Evolutionary conservation across 176 grass and related monocot species (phyloP).

Genomic region (Oryza punctata): DNA sequence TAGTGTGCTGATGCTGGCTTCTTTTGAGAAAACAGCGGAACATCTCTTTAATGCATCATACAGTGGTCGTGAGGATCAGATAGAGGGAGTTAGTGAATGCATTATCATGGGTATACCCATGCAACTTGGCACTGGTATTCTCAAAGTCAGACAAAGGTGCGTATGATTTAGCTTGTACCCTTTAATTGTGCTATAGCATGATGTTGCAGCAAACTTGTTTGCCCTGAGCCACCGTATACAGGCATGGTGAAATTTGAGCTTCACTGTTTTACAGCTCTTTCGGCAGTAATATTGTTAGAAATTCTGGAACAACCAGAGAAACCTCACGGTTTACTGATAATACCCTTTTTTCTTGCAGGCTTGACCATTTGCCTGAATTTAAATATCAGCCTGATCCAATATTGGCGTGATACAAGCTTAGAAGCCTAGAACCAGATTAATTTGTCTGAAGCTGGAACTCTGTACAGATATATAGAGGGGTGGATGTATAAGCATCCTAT

Average conservation of each 20-base stretch:
- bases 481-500: constrained; percentile 21
- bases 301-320: background rate
- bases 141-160: constrained; percentile 96
- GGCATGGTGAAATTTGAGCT: background rate
- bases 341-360: constrained; percentile 52
- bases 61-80: constrained; percentile 70
- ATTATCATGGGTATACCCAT: constrained; percentile 98
- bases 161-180: background rate
- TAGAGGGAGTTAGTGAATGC: constrained; percentile 90
- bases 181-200: background rate
- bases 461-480: constrained; percentile 24
- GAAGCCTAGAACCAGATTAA: background rate
- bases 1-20: constrained; percentile 92
- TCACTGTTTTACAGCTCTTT: background rate
- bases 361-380: constrained; percentile 78
- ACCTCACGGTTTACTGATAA: background rate
- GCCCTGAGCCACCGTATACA: background rate
- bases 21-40: constrained; percentile 92
- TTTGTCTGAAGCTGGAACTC: constrained; percentile 7
- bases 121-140: constrained; percentile 90
- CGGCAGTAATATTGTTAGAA: background rate
- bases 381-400: constrained; percentile 81
- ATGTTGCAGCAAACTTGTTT: background rate
- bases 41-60: constrained; percentile 97
- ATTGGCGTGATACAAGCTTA: constrained; percentile 41